Evolutionary conservation across 2,329 filamentous ascomycete species (phyloP).

Genomic region (Byssothecium circinans): DNA sequence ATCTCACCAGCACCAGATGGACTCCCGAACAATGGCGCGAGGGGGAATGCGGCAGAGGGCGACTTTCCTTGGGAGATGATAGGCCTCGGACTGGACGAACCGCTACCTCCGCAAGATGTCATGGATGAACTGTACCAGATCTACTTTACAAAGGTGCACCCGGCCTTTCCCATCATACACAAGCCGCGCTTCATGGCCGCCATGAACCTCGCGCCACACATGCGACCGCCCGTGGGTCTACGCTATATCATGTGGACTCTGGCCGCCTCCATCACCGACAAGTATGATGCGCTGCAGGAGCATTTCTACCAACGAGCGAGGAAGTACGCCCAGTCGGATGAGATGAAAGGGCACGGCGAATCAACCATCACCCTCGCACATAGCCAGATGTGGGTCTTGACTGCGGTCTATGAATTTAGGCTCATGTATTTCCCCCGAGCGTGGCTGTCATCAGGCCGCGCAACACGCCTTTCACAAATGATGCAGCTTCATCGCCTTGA

Average conservation of each 20-base stretch:
- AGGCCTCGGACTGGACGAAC: slow-evolving; percentile 77
- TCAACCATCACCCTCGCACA: slow-evolving; percentile 82
- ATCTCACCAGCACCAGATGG: slow-evolving; percentile 20
- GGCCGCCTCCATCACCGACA: slow-evolving; percentile 82
- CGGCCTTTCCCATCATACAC: slow-evolving; percentile 85
- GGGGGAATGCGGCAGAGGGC: slow-evolving; percentile 20
- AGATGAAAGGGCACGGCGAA: slow-evolving; percentile 91
- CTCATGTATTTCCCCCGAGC: slow-evolving; percentile 96
- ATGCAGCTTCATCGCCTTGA: slow-evolving; percentile 89
- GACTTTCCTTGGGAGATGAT: slow-evolving; percentile 83
- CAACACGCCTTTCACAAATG: slow-evolving; percentile 83
- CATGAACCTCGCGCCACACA: slow-evolving; percentile 83
- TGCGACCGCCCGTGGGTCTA: slow-evolving; percentile 82
- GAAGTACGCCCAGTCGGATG: slow-evolving; percentile 87
- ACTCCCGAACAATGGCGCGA: slow-evolving; percentile 18
- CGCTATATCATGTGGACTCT: slow-evolving; percentile 96
- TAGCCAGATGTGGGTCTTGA: slow-evolving; percentile 79
- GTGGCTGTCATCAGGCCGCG: slow-evolving; percentile 87
- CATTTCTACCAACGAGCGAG: slow-evolving; percentile 87
- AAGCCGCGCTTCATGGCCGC: slow-evolving; percentile 82
- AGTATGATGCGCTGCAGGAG: slow-evolving; percentile 76
- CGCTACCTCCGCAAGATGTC: slow-evolving; percentile 74
- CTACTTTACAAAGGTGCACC: slow-evolving; percentile 89
- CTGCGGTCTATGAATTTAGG: slow-evolving; percentile 89
- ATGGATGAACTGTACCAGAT: slow-evolving; percentile 88